Evolutionary conservation across 495 filamentous ascomycete genomes (phyloP), one percentile per base, ranked within the genome.

Genomic region (Penicillium taxi): DNA sequence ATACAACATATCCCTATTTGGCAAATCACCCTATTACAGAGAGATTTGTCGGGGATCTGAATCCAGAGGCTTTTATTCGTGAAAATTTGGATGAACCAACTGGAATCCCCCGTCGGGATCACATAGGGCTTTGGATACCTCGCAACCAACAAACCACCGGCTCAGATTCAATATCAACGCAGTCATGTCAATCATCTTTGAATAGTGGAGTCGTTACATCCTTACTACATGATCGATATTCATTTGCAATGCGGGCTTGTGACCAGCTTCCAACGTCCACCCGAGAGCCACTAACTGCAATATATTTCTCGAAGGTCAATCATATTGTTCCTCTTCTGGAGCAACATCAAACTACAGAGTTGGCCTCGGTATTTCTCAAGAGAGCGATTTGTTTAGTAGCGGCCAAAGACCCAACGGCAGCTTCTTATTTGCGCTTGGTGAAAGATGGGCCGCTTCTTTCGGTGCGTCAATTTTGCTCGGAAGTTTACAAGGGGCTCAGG

Each of bases 21-120:
- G 11, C 11, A 9, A n/a, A 1, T 26, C 17, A 11, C 14, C 41
- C 53, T 6, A 39, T 25, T 16, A 52, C 55, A 25, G 59, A 63
- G 35, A 53, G 66, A 18, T 72, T 72, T 31, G 56, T 72, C 17
- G 69, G 69, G 17, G 64, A 71, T 41, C 47, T 71, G 8, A 72
- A 69, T 36, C 69, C 69, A 6, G 67, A 72, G 46, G 56, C 67
- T 18, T 55, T 65, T 3, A 67, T 72, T 44, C 59, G 61, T 5
- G 60, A 63, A 26, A 55, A 48, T 17, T 32, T 62, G 8, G 43
- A 59, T 29, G 56, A 54, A 22, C 35, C 59, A 1, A 37, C 44
- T 15, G 53, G 54, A 12, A 56, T 43, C 35, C 59, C 59, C 25
- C 50, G 62, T 32, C 55, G 58, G 7, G 58, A 57, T 40, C 61